Conservation (phyloP, 2,329 filamentous ascomycete species). For the Alternaria alternata region DNA sequence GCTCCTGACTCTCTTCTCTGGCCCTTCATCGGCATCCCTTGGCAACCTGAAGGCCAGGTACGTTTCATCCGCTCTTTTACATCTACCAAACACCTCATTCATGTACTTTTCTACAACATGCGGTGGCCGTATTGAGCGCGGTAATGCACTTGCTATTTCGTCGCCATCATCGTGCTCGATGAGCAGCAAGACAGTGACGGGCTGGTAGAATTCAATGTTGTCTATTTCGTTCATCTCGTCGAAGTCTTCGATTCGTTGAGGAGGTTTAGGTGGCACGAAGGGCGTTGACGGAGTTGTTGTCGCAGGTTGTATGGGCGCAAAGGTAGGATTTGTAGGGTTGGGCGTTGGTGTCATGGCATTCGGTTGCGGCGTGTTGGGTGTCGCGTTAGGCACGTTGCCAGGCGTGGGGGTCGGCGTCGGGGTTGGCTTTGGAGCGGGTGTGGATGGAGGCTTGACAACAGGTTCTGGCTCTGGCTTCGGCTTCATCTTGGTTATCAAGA, state of each 20-base stretch:
- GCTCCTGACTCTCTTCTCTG: constrained; percentile 26
- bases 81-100: constrained; percentile 61
- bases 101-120: constrained; percentile 51
- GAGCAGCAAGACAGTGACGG: constrained; percentile 70
- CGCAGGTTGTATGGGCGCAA: constrained; percentile 25
- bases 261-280: constrained; percentile 40
- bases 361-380: constrained; percentile 17
- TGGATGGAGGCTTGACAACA: constrained; percentile 36
- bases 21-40: constrained; percentile 41
- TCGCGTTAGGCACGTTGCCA: constrained; percentile 9
- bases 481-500: constrained; percentile 76
- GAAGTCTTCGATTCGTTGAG: constrained; percentile 47
- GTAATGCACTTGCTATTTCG: constrained; percentile 56
- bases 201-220: constrained; percentile 67
- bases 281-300: constrained; percentile 20
- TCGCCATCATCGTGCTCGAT: constrained; percentile 61
- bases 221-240: constrained; percentile 57
- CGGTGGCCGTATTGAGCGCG: constrained; percentile 61
- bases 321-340: constrained; percentile 13
- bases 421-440: constrained; percentile 33
- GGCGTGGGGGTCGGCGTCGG: constrained; percentile 2
- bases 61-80: constrained; percentile 62
- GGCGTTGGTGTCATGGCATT: constrained; percentile 6
- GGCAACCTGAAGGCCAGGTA: constrained; percentile 66
- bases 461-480: constrained; percentile 53